phyloP scores from a whole-genome alignment of 768 basidiomycete species.

The Podaxis carcinomalis region DNA sequence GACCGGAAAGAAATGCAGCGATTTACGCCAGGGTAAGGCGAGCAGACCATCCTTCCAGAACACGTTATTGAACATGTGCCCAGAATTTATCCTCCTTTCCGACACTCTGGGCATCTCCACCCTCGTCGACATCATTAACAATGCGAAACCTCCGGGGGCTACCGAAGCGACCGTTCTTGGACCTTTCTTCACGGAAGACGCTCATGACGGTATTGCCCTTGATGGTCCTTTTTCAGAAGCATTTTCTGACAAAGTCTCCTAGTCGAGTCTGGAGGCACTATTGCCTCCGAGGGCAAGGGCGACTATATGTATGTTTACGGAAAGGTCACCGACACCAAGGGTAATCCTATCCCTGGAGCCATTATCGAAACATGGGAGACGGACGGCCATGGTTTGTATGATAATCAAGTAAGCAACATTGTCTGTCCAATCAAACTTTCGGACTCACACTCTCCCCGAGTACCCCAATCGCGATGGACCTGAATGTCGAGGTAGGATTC shows the following conservation, averaged over 20 bases:
- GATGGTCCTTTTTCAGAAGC: neutral
- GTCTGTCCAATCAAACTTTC: neutral
- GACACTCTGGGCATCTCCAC: conserved; percentile 77
- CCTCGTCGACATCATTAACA: conserved; percentile 72
- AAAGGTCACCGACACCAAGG: conserved; percentile 55
- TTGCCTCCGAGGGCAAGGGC: conserved; percentile 86
- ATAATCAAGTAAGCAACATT: conserved; percentile 27
- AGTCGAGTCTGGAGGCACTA: conserved; percentile 70
- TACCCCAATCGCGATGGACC: conserved; percentile 52
- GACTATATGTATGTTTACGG: conserved; percentile 82
- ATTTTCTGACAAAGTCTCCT: neutral
- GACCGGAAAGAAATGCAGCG: conserved; percentile 68
- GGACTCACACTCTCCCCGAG: conserved; percentile 28
- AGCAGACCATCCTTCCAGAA: conserved; percentile 34
- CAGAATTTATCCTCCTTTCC: conserved; percentile 84
- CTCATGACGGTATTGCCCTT: conserved; percentile 53
- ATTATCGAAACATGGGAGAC: conserved; percentile 85
- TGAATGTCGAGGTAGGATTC: conserved; percentile 72
- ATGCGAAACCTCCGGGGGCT: conserved; percentile 53
- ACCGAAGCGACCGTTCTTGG: conserved; percentile 79
- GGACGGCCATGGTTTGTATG: conserved; percentile 51
- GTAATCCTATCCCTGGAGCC: conserved; percentile 61
- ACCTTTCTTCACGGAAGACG: conserved; percentile 79
- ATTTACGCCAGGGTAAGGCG: conserved; percentile 52
- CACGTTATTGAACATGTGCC: conserved; percentile 41